Base-by-base conservation (phyloP, 768 basidiomycete species). In the Boletus edulis region DNA sequence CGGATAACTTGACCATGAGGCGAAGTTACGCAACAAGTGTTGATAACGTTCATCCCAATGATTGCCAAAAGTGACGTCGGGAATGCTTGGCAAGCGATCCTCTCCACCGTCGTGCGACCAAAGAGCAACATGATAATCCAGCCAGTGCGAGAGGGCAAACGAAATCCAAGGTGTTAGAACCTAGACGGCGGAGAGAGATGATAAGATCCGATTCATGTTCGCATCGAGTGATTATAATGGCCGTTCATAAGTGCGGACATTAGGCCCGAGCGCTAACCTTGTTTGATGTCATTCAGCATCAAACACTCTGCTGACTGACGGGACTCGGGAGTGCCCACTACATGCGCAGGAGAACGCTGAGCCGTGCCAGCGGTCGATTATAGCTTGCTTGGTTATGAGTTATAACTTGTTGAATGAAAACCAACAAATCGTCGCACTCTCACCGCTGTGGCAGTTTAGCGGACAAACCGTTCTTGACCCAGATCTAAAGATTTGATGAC, bases 51-150 rank as follows among this genome's bases (percentile, higher is more conserved):
- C 10, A 29, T 29, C 27, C 17, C 27, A 38, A 11, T 18, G 29
- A 3, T 29, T 29, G 27, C 27, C n/a, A 17, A 24, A 11, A 15
- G 15, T 29, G 35, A 59, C 42, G 71, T 65, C 27, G 57, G 49
- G 59, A 79, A 20, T 29, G 27, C 27, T 29, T 29, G 27, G 27
- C 27, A 29, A 29, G 27, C 27, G 27, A 29, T 29, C 1, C 1
- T 9, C 9, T 35, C 11, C 13, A 35, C 14, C 3, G 5, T n/a
- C 45, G 37, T 39, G 35, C 13, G 24, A 50, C 35, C 13, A 29
- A 45, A 4, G 14, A 14, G 12, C 34, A 42, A 11, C 31, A 29
- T 15, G 20, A 51, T 42, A 35, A 10, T 2, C 15, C 11, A 17
- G 38, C 4, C 35, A 49, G 38, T 29, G 27, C 5, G 39, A 47